These are phyloP conservation scores for Lagenaria siceraria DNA, from an alignment of 306 rosid species.

Conservation along the genomic window DNA sequence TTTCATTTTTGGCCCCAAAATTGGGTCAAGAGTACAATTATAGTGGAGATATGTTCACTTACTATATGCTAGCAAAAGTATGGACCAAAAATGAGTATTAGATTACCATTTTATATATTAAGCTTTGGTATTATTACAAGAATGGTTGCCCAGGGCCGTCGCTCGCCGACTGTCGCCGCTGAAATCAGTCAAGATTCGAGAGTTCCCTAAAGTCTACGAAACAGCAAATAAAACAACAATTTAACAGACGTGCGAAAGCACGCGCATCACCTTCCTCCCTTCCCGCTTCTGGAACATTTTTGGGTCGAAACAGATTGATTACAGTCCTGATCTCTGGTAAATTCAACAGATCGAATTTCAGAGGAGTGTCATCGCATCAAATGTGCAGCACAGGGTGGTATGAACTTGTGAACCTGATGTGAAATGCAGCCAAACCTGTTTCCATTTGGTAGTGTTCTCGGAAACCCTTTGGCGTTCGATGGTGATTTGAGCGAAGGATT, in stretches of 20 bases:
- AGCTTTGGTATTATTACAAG: not conserved
- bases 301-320: not conserved
- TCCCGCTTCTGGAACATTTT: not conserved
- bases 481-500: slow-evolving; percentile 82
- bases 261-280: not conserved
- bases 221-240: not conserved
- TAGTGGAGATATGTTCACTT: too few species aligned
- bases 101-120: not conserved
- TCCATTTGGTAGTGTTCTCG: slow-evolving; percentile 62
- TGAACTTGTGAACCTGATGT: slow-evolving; percentile 39
- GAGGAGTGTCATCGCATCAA: not conserved
- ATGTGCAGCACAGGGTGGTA: slow-evolving; percentile 19
- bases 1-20: too few species aligned
- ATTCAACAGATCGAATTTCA: not conserved
- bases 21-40: too few species aligned
- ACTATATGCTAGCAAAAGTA: too few species aligned
- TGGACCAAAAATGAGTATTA: too few species aligned
- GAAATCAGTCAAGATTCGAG: not conserved
- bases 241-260: too few species aligned
- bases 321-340: slow-evolving; percentile 15
- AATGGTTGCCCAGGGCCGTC: not conserved
- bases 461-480: slow-evolving; percentile 66
- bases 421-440: slow-evolving; percentile 95
- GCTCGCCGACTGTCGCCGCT: not conserved
- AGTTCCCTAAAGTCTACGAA: slow-evolving; percentile 2